Base-by-base conservation (phyloP, 2,329 filamentous ascomycete species). In the Talaromyces funiculosus region DNA sequence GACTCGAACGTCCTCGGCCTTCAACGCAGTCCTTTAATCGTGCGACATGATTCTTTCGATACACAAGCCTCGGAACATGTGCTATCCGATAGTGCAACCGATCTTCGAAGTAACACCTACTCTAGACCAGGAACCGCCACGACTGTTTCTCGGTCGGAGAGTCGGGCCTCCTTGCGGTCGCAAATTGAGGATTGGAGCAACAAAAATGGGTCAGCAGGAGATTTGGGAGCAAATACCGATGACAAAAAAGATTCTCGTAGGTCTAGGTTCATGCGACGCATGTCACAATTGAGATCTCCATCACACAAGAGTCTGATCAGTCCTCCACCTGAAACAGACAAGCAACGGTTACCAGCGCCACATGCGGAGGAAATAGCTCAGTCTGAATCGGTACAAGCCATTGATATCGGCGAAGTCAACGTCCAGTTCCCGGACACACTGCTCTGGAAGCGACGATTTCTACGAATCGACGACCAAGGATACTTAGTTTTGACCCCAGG, bases 381-480 rank as follows among this genome's bases (percentile, higher is more conserved):
- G 40, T 61, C 58, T 43, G 67, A 64, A 61, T 67, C 65, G 54
- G 77, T 76, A 37, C 78, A 86, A 57, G 81, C 87, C 26, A 81
- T 90, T 3, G 86, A 88, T 63, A 83, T 96, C 73, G 91, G 92
- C 53, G 90, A 97, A 69, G 88, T 99, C 64, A 97, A 99, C 68
- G 90, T 97, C 10, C 94, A 99, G 72, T 97, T 99, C 72, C 94
- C 94, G 0, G 93, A 97, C 71, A 96, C 91, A 59, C 81, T 99
- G 51, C 82, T 99, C 12, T 99, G 94, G 94, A 99, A 97, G 79
- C 89, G 93, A 59, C 86, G 94, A 62, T 92, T 88, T 69, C 86
- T 97, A 76, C 88, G 88, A 65, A 85, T 99, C 60, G 92, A 97
- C 73, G 85, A 86, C 8, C 82, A 89, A 62, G 94, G 93, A 18